Percentiles rank a stretch among this genome's conserved stretches.
phyloP scores from a whole-genome alignment of 495 filamentous ascomycete species.

The Hypoxylon rickii region DNA sequence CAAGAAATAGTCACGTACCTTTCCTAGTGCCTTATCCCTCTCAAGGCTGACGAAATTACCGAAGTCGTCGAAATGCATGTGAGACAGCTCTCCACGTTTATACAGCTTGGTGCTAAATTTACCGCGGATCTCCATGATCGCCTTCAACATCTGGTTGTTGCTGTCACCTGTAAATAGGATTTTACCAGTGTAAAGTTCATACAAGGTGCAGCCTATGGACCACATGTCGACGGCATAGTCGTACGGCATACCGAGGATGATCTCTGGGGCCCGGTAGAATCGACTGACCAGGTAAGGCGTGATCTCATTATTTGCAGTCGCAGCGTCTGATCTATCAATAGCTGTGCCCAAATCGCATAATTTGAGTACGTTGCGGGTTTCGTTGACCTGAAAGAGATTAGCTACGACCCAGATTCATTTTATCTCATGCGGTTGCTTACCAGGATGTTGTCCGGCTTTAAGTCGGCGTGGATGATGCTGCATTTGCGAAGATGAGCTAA shows the following conservation, averaged over 20 bases:
- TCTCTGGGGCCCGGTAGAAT: conserved; percentile 96
- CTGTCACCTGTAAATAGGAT: conserved; percentile 93
- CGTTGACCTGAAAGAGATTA: conserved; percentile 66
- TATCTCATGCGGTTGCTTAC: conserved; percentile 41
- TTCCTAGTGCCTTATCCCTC: conserved; percentile 82
- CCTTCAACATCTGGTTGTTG: conserved; percentile 97
- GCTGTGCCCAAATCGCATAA: conserved; percentile 96
- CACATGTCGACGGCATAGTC: conserved; percentile 96
- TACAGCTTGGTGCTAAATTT: conserved; percentile 88
- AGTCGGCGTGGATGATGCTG: conserved; percentile 91
- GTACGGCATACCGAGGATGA: conserved; percentile 93
- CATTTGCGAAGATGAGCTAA: conserved; percentile 84
- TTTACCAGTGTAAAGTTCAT: conserved; percentile 95
- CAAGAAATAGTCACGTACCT: conserved; percentile 54
- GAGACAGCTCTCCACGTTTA: conserved; percentile 71
- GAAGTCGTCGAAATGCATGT: conserved; percentile 83
- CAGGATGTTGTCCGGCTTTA: conserved; percentile 97
- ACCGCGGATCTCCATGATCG: conserved; percentile 95
- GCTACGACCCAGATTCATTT: not conserved
- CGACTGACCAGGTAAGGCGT: conserved; percentile 93
- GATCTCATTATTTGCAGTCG: conserved; percentile 72
- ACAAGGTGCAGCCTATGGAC: conserved; percentile 96
- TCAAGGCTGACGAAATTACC: conserved; percentile 86
- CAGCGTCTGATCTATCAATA: conserved; percentile 77
- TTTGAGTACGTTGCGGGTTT: conserved; percentile 82